These are phyloP conservation scores for Apostasia shenzhenica DNA, from an alignment of 106 monocot genomes.

Conservation along the genomic window DNA sequence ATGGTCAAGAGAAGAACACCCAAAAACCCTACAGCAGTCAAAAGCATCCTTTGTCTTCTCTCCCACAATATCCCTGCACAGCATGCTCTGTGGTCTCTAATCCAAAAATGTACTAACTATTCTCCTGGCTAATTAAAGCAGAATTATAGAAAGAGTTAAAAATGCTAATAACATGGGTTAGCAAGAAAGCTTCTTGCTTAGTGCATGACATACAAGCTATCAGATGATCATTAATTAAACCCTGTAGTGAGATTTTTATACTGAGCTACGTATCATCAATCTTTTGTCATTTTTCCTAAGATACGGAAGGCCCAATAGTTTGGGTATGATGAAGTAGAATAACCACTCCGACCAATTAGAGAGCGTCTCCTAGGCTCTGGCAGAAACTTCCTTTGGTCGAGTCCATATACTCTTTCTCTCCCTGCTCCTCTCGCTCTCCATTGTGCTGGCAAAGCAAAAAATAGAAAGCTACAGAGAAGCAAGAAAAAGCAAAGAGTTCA, in stretches of 20 bases:
- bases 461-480: not conserved
- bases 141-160: too few relatives aligned
- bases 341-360: not conserved
- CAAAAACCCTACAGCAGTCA: not conserved
- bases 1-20: too few relatives aligned
- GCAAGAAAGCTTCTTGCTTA: too few relatives aligned
- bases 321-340: conserved; percentile 1
- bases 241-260: too few relatives aligned
- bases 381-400: not conserved
- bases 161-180: too few relatives aligned
- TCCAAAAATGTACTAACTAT: too few relatives aligned
- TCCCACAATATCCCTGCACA: not conserved
- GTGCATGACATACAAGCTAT: too few relatives aligned
- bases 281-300: conserved; percentile 4
- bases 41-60: conserved; percentile 6
- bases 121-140: too few relatives aligned
- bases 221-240: too few relatives aligned
- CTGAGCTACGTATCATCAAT: too few relatives aligned
- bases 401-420: not conserved
- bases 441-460: conserved; percentile 7
- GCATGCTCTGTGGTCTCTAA: too few relatives aligned
- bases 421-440: not conserved
- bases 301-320: conserved; percentile 5
- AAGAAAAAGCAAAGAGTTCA: conserved; percentile 3
- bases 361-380: not conserved